Evolutionary conservation across 768 basidiomycete genomes (phyloP).

Genomic region (Xerocomus potaroensis): DNA sequence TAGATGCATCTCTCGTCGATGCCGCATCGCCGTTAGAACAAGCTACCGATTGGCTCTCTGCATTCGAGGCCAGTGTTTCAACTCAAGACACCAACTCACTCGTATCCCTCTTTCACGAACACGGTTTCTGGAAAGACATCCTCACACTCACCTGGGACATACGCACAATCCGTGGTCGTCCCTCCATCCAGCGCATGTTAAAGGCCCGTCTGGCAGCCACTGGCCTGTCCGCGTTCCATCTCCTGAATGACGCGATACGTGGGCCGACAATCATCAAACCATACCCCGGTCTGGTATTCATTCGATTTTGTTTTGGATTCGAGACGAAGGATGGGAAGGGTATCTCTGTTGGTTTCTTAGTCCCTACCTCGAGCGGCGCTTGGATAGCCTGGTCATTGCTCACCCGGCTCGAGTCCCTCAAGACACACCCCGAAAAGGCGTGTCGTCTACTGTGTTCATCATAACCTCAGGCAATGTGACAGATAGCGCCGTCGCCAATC

Average conservation of each 20-base stretch:
- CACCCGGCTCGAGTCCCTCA: conserved; percentile 56
- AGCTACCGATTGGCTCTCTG: conserved; percentile 17
- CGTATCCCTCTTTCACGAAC: conserved; percentile 17
- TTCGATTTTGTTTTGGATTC: conserved; percentile 55
- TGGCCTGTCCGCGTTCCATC: conserved; percentile 14
- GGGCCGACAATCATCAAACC: conserved; percentile 35
- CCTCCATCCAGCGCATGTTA: conserved; percentile 35
- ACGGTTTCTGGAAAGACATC: conserved; percentile 48
- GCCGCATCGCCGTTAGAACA: conserved; percentile 5
- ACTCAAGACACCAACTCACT: conserved; percentile 1
- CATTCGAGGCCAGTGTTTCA: conserved; percentile 9
- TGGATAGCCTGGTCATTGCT: conserved; percentile 63
- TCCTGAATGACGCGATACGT: conserved; percentile 24
- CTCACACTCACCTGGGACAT: conserved; percentile 52
- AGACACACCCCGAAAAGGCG: conserved; percentile 46
- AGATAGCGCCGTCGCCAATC: background rate
- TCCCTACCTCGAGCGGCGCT: conserved; percentile 31
- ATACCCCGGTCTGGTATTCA: conserved; percentile 52
- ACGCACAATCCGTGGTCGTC: conserved; percentile 40
- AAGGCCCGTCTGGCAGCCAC: conserved; percentile 31
- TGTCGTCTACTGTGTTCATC: background rate
- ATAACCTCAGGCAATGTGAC: too few species aligned
- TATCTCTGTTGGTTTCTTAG: conserved; percentile 50
- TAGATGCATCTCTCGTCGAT: conserved; percentile 11
- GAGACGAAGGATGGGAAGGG: conserved; percentile 44